Percentiles rank a stretch among this genome's conserved stretches.
phyloP scores from a whole-genome alignment of 768 basidiomycete species.

The Mrakia hoshinonis region DNA sequence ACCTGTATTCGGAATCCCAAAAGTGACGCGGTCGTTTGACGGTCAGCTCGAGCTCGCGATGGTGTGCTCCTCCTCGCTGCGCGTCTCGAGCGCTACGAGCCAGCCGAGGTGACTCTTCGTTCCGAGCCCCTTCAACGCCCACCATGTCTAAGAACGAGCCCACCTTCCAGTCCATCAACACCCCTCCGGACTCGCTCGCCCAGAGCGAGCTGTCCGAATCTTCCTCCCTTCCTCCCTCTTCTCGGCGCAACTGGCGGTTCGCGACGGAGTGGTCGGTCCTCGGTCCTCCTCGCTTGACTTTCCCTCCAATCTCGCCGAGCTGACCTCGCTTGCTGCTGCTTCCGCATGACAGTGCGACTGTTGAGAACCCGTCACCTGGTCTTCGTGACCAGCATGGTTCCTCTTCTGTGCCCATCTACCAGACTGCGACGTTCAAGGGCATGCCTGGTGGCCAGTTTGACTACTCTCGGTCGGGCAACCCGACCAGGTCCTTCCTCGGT shows the following conservation, averaged over 20 bases:
- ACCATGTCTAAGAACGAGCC: conserved; percentile 4
- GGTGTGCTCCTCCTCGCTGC: too few species aligned
- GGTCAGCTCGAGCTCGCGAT: too few species aligned
- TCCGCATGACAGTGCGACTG: conserved; percentile 33
- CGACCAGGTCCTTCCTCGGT: conserved; percentile 92
- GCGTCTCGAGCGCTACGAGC: too few species aligned
- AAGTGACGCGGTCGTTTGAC: too few species aligned
- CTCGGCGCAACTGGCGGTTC: conserved; percentile 21
- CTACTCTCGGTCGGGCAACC: conserved; percentile 91
- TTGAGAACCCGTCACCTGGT: conserved; percentile 32
- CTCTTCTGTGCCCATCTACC: conserved; percentile 93
- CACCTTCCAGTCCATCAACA: neutral
- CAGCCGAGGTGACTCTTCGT: neutral
- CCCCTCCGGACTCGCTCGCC: conserved; percentile 9
- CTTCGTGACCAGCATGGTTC: conserved; percentile 94
- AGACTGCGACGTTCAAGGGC: conserved; percentile 96
- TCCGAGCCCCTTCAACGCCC: neutral
- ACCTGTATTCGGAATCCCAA: too few species aligned
- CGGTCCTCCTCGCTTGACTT: neutral
- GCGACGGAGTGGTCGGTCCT: conserved; percentile 25
- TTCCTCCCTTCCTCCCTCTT: neutral
- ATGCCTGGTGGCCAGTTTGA: conserved; percentile 65
- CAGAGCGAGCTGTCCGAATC: conserved; percentile 4
- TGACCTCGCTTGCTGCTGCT: neutral
- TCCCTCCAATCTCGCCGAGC: neutral